phyloP scores from a whole-genome alignment of 2,329 filamentous ascomycete genomes.

The Exophiala sp. region DNA sequence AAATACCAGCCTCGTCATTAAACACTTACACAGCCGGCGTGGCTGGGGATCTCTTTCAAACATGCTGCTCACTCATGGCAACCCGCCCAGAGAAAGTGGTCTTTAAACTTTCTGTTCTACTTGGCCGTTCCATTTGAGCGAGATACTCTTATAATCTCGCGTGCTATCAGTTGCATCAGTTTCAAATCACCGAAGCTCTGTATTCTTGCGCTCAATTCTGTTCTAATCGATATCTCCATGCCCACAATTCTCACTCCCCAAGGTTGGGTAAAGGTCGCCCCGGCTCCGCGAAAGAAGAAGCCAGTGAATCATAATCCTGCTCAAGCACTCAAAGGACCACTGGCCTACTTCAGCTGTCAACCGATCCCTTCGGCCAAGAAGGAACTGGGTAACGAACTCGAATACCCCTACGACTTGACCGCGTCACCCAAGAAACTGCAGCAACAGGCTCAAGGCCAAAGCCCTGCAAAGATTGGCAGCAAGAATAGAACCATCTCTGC shows the following conservation, averaged over 20 bases:
- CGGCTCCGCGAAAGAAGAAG: slow-evolving; percentile 10
- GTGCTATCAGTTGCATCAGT: too few species aligned
- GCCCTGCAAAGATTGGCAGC: slow-evolving; percentile 5
- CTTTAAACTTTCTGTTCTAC: not conserved
- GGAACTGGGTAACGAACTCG: not conserved
- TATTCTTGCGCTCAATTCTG: too few species aligned
- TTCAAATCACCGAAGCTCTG: not conserved
- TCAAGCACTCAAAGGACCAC: slow-evolving; percentile 12
- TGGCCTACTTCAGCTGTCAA: slow-evolving; percentile 22
- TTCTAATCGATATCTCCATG: slow-evolving; percentile 12
- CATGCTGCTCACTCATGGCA: not conserved
- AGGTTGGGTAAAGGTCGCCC: slow-evolving; percentile 24
- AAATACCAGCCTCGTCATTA: not conserved
- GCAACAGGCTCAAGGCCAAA: slow-evolving; percentile 5
- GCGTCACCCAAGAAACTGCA: slow-evolving; percentile 15
- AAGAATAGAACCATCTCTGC: slow-evolving; percentile 15
- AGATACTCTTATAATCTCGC: too few species aligned
- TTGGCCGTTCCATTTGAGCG: not conserved
- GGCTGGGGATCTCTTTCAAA: not conserved
- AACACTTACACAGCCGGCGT: not conserved
- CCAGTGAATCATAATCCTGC: slow-evolving; percentile 7
- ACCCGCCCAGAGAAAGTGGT: not conserved
- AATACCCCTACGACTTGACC: slow-evolving; percentile 19
- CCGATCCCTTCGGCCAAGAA: slow-evolving; percentile 9
- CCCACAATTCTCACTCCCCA: slow-evolving; percentile 23